Conservation (phyloP, 345 rosid species). For the Linum tenue region DNA sequence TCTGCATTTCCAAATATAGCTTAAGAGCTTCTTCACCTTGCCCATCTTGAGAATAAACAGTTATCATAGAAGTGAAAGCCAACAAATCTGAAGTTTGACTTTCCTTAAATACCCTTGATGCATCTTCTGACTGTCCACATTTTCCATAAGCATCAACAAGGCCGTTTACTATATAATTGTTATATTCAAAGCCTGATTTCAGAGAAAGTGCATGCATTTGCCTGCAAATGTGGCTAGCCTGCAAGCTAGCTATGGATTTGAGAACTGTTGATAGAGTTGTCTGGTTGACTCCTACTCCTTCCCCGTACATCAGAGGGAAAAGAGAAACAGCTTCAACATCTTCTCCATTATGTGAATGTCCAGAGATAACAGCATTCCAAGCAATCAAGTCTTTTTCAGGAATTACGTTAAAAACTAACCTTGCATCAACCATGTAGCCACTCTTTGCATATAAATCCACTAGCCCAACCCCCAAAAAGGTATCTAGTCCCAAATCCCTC, state of each 20-base stretch:
- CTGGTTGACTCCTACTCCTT: slow-evolving; percentile 41
- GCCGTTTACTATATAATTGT: slow-evolving; percentile 39
- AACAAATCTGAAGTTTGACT: slow-evolving; percentile 31
- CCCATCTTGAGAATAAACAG: slow-evolving; percentile 46
- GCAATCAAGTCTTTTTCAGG: slow-evolving; percentile 40
- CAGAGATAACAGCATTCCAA: slow-evolving; percentile 53
- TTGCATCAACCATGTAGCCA: slow-evolving; percentile 30
- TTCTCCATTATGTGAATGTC: slow-evolving; percentile 41
- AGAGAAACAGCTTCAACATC: slow-evolving; percentile 36
- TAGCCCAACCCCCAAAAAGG: slow-evolving; percentile 45
- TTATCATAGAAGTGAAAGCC: slow-evolving; percentile 46
- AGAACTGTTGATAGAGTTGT: slow-evolving; percentile 48
- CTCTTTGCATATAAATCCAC: slow-evolving; percentile 50
- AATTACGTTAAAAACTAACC: slow-evolving; percentile 29
- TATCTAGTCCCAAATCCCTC: slow-evolving; percentile 34
- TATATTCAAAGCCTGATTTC: slow-evolving; percentile 39
- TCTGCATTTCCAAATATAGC: slow-evolving; percentile 38
- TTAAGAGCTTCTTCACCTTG: slow-evolving; percentile 58
- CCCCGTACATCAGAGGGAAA: slow-evolving; percentile 33
- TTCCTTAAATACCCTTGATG: slow-evolving; percentile 32
- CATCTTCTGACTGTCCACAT: slow-evolving; percentile 37
- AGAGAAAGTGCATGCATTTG: slow-evolving; percentile 39
- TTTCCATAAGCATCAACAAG: slow-evolving; percentile 54
- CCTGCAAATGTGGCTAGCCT: slow-evolving; percentile 23
- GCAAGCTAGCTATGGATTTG: slow-evolving; percentile 39